A percentile compares a stretch with the other conserved stretches of the same genome.
Conservation (phyloP, 2,329 filamentous ascomycete genomes). For the Ustulina deusta region DNA sequence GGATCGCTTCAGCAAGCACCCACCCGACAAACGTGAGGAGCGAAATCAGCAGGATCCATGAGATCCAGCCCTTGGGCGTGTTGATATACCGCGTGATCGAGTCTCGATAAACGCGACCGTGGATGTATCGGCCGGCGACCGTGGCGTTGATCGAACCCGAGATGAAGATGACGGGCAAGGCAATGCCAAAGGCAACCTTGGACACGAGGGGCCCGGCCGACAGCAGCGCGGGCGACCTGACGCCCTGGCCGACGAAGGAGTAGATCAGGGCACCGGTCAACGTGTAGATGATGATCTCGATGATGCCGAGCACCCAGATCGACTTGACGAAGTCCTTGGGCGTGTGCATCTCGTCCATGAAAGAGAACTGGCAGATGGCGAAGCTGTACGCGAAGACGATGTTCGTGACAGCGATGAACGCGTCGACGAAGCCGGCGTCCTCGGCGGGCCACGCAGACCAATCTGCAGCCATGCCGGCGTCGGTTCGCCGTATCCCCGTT, state of each 20-base stretch:
- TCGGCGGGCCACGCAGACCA: constrained; percentile 52
- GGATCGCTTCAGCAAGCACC: constrained; percentile 78
- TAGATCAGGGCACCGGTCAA: constrained; percentile 72
- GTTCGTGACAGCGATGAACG: constrained; percentile 67
- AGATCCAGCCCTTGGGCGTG: constrained; percentile 51
- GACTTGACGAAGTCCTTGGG: constrained; percentile 55
- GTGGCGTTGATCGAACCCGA: constrained; percentile 73
- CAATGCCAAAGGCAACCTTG: constrained; percentile 72
- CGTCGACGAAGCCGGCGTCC: constrained; percentile 58
- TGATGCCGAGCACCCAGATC: constrained; percentile 65
- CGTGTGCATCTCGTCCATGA: constrained; percentile 56
- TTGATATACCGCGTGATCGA: constrained; percentile 52
- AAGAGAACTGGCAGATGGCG: constrained; percentile 54
- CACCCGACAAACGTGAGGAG: constrained; percentile 73
- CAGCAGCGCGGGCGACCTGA: constrained; percentile 71
- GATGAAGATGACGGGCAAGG: constrained; percentile 72
- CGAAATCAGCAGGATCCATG: constrained; percentile 70
- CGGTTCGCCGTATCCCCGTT: constrained; percentile 58
- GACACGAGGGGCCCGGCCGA: constrained; percentile 65
- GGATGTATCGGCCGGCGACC: constrained; percentile 59
- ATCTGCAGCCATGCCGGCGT: constrained; percentile 41
- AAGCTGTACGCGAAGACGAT: constrained; percentile 72
- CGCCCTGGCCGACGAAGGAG: constrained; percentile 67
- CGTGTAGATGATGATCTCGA: constrained; percentile 70
- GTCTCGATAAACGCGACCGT: constrained; percentile 51